Evolutionary conservation across 2,329 filamentous ascomycete species (phyloP), one percentile per base, ranked within the genome.

Genomic region (Gaeumannomyces sp.): DNA sequence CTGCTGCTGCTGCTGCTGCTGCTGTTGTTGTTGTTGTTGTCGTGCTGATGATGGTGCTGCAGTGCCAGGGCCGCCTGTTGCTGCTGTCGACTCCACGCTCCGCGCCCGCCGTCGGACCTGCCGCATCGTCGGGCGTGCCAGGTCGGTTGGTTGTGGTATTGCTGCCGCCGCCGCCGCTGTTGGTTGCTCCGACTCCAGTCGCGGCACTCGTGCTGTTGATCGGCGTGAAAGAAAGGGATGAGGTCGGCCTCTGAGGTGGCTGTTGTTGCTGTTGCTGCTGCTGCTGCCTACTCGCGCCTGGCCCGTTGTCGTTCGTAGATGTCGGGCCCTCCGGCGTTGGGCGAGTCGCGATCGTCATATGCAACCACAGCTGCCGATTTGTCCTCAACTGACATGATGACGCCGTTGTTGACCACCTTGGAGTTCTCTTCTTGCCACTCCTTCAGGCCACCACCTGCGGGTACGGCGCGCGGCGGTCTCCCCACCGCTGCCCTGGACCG

Each of bases 381-480:
- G 25, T 72, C 71, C 4, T 74, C 72, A 7, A 76, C 75, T 3
- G 74, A 71, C 35, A 76, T 70, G 13, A 81, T 77, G 35, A 53
- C 45, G 22, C 45, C 79, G 59, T 81, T 79, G 67, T 80, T 80
- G 65, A 79, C 79, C 14, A 81, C 74, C 65, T 74, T 74, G 53
- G 69, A 70, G 0, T 70, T 70, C 61, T 78, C 72, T 13, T 78
- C 73, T 66, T 79, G 80, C 73, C 83, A 87, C 68, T 86, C 83
- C 67, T 85, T 83, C 4, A 85, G 73, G 1, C 81, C 85, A 45
- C 83, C 85, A 19, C 83, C 80, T 10, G 22, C 3, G 67, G 67
- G 7, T 76, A 57, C 59, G 28, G 60, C 59, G 10, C 35, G 64
- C 59, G 11, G 62, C 57, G 31, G 64, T 63, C 57, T 72, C 60